Evolutionary conservation across 2,329 filamentous ascomycete species (phyloP).

Genomic region (Arachnomyces sp.): DNA sequence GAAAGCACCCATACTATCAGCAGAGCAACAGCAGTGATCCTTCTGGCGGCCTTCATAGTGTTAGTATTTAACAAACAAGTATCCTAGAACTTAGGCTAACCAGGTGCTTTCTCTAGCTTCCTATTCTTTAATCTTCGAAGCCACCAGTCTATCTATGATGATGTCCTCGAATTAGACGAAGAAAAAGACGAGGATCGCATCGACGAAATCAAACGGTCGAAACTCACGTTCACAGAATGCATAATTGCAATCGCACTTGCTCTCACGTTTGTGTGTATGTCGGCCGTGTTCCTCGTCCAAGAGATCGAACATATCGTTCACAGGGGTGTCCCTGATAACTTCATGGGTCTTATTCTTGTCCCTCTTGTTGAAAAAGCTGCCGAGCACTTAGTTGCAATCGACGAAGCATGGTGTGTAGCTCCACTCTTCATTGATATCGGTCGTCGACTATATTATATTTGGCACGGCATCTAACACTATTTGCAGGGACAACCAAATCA

Average conservation of each 20-base stretch:
- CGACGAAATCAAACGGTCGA: conserved; percentile 53
- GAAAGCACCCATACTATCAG: conserved; percentile 58
- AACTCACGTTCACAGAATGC: conserved; percentile 69
- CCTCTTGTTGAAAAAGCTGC: conserved; percentile 78
- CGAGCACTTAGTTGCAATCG: conserved; percentile 74
- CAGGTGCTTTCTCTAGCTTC: conserved; percentile 26
- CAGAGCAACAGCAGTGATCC: conserved; percentile 61
- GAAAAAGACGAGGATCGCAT: conserved; percentile 57
- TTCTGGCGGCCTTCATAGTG: conserved; percentile 61
- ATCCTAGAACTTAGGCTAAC: background rate
- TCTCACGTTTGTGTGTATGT: conserved; percentile 62
- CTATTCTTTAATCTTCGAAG: conserved; percentile 68
- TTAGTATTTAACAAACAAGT: conserved; percentile 30
- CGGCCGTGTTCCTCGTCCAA: conserved; percentile 65
- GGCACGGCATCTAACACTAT: conserved; percentile 1
- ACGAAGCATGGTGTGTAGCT: conserved; percentile 65
- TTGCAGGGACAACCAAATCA: conserved; percentile 54
- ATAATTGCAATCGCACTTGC: conserved; percentile 57
- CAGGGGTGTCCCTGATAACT: conserved; percentile 48
- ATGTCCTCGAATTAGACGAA: conserved; percentile 65
- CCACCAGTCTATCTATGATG: conserved; percentile 69
- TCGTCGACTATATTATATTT: conserved; percentile 11
- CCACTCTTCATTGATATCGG: no score
- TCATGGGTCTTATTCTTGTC: conserved; percentile 67
- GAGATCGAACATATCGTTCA: conserved; percentile 60